Evolutionary conservation across 106 monocot genomes (phyloP).

Genomic region (Ottelia alismoides): DNA sequence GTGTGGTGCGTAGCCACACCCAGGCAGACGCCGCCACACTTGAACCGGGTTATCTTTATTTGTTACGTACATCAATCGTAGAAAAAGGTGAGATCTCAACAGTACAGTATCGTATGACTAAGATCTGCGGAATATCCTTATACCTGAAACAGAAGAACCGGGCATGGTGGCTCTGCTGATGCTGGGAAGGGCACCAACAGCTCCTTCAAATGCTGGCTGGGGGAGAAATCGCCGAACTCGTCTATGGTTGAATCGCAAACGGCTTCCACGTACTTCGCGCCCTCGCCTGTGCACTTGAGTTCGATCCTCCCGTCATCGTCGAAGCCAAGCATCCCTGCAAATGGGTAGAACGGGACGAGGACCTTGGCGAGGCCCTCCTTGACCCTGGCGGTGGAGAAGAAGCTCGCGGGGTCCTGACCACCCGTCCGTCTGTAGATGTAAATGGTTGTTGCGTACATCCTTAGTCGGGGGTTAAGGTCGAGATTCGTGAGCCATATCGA

Average conservation of each 20-base stretch:
- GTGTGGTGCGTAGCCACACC: slow-evolving; percentile 41
- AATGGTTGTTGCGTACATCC: slow-evolving; percentile 13
- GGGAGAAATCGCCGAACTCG: slow-evolving; percentile 34
- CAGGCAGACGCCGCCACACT: slow-evolving; percentile 43
- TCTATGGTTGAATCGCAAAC: slow-evolving; percentile 14
- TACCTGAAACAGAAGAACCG: slow-evolving; percentile 9
- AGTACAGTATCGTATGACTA: background rate
- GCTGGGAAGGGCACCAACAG: slow-evolving; percentile 15
- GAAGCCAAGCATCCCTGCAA: slow-evolving; percentile 30
- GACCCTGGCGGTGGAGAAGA: slow-evolving; percentile 14
- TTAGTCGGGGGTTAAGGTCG: background rate
- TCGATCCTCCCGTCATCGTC: slow-evolving; percentile 16
- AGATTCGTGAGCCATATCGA: slow-evolving; percentile 16
- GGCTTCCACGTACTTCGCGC: slow-evolving; percentile 39
- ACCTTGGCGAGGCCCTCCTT: slow-evolving; percentile 16
- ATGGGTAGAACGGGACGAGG: slow-evolving; percentile 36
- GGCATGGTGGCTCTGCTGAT: background rate
- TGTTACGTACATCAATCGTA: too few relatives aligned
- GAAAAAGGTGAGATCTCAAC: too few relatives aligned
- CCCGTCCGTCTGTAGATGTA: slow-evolving; percentile 14
- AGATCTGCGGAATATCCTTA: too few relatives aligned
- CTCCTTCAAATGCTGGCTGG: slow-evolving; percentile 13
- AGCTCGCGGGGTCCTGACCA: background rate
- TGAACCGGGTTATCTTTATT: slow-evolving; percentile 53
- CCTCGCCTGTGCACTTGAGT: slow-evolving; percentile 52